These are phyloP conservation scores for Fusarium sp. DNA, from an alignment of 2,329 filamentous ascomycete genomes.

Conservation along the genomic window DNA sequence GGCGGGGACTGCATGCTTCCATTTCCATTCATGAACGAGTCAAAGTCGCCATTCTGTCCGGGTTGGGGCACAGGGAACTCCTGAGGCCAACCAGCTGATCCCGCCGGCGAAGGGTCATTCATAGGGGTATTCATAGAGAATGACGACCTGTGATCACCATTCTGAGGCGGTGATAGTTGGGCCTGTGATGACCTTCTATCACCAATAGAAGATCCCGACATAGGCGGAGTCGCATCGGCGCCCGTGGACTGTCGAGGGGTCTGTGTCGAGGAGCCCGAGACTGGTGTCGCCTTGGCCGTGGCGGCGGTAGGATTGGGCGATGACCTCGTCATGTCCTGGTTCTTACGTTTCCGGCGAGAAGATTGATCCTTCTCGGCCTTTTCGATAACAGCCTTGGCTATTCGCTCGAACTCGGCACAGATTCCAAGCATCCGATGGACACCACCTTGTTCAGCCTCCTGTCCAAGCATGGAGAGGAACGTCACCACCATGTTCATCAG, in stretches of 20 bases:
- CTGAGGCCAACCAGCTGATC: constrained; percentile 60
- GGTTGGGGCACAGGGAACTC: constrained; percentile 55
- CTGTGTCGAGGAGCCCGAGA: constrained; percentile 7
- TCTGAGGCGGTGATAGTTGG: constrained; percentile 46
- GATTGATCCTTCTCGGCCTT: constrained; percentile 89
- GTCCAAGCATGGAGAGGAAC: constrained; percentile 89
- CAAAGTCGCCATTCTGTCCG: constrained; percentile 54
- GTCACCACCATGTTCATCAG: constrained; percentile 94
- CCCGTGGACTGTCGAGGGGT: constrained; percentile 30
- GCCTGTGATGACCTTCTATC: constrained; percentile 32
- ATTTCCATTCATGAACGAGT: constrained; percentile 59
- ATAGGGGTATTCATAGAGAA: constrained; percentile 40
- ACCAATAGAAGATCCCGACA: constrained; percentile 8
- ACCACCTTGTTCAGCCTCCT: constrained; percentile 89
- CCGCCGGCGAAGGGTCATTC: constrained; percentile 58
- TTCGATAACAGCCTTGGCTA: constrained; percentile 90
- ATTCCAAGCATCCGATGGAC: constrained; percentile 94
- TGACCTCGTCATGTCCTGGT: constrained; percentile 59
- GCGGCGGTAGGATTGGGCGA: constrained; percentile 13
- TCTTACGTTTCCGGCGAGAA: constrained; percentile 87
- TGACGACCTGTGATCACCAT: constrained; percentile 39
- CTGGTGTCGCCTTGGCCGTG: constrained; percentile 5
- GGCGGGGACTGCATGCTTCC: constrained; percentile 52
- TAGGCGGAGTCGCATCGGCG: constrained; percentile 9
- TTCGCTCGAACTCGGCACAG: constrained; percentile 96